Conservation (phyloP, 371 early-diverging fungal species). For the Actinomucor elegans region DNA sequence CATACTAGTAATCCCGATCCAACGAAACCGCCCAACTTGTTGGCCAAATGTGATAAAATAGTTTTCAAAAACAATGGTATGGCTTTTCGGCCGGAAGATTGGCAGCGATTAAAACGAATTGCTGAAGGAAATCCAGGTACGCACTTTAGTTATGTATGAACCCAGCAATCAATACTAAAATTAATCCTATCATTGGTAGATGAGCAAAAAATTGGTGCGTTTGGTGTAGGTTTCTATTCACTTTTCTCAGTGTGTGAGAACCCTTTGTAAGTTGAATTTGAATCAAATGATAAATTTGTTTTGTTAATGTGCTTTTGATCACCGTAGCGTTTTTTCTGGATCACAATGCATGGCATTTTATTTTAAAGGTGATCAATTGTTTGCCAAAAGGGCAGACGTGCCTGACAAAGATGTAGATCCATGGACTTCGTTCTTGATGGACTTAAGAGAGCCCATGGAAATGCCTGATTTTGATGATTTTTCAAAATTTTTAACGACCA, state of each 20-base stretch:
- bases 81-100: slow-evolving; percentile 82
- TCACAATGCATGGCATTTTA: slow-evolving; percentile 86
- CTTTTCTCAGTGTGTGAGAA: slow-evolving; percentile 88
- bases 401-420: slow-evolving; percentile 45
- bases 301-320: too few species aligned
- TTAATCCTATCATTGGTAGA: too few species aligned
- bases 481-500: slow-evolving; percentile 78
- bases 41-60: slow-evolving; percentile 60
- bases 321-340: slow-evolving; percentile 63
- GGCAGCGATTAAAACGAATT: slow-evolving; percentile 81
- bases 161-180: too few species aligned
- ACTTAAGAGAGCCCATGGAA: slow-evolving; percentile 76
- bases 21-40: slow-evolving; percentile 43
- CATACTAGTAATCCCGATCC: slow-evolving; percentile 43
- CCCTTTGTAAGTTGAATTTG: slow-evolving; percentile 75
- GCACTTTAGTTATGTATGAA: too few species aligned
- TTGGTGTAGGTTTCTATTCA: slow-evolving; percentile 89
- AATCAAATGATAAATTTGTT: too few species aligned
- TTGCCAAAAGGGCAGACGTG: slow-evolving; percentile 70
- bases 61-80: slow-evolving; percentile 86
- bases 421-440: slow-evolving; percentile 79
- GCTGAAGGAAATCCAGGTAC: slow-evolving; percentile 90
- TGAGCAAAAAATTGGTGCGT: slow-evolving; percentile 79
- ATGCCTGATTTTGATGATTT: slow-evolving; percentile 74
- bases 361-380: slow-evolving; percentile 88